Percentiles rank a stretch among this genome's conserved stretches.
Evolutionary conservation across 352 stramenopile species (phyloP).

Genomic region (Phytophthora ramorum): DNA sequence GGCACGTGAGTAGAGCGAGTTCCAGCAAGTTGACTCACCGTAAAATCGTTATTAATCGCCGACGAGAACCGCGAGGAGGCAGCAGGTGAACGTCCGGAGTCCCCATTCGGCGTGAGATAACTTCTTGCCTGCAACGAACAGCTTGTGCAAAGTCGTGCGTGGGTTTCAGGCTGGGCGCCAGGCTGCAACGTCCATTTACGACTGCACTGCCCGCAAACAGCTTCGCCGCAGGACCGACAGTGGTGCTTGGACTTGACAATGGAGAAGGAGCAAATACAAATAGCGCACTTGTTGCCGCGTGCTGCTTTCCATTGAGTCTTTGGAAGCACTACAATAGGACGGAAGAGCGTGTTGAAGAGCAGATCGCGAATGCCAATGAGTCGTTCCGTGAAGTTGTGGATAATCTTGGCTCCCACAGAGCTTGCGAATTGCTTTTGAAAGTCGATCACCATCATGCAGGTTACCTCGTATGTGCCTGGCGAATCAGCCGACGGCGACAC

Average conservation of each 20-base stretch:
- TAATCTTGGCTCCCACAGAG: conserved; percentile 67
- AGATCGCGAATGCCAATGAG: conserved; percentile 85
- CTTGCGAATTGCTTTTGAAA: conserved; percentile 84
- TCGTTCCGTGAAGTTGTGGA: conserved; percentile 79
- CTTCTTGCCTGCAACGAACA: conserved; percentile 81
- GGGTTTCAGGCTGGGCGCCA: conserved; percentile 57
- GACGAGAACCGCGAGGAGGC: conserved; percentile 43
- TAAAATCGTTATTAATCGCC: conserved; percentile 34
- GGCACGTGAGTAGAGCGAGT: conserved; percentile 31
- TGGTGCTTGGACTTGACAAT: conserved; percentile 81
- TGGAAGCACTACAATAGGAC: conserved; percentile 66
- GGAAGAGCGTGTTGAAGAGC: conserved; percentile 87
- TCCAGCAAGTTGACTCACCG: conserved; percentile 27
- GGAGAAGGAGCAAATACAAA: conserved; percentile 77
- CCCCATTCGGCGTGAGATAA: conserved; percentile 49
- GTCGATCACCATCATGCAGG: conserved; percentile 86
- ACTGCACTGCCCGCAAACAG: conserved; percentile 84
- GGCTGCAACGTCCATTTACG: conserved; percentile 84
- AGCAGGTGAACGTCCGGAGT: conserved; percentile 39
- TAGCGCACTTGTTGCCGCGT: conserved; percentile 61
- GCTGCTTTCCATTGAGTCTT: conserved; percentile 70
- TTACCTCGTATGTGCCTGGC: conserved; percentile 74
- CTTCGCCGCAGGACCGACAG: conserved; percentile 82
- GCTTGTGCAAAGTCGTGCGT: conserved; percentile 81
- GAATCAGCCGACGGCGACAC: conserved; percentile 50